Percentiles rank a stretch among this genome's conserved stretches.
These are phyloP conservation scores for Ascosphaera acerosa DNA, from an alignment of 2,329 filamentous ascomycete species.

Conservation along the genomic window DNA sequence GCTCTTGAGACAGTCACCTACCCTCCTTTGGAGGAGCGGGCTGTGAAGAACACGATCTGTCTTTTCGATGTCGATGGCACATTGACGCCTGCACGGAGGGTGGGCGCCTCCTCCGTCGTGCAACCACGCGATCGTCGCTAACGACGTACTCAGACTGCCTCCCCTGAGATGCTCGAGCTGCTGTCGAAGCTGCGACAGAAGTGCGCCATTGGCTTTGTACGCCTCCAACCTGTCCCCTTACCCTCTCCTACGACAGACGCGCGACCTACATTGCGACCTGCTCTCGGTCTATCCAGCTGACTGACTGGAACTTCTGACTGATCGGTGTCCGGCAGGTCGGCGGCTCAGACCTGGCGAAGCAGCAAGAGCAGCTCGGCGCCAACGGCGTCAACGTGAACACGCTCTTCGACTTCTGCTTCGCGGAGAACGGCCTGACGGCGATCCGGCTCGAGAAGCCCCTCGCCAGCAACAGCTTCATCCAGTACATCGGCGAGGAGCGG, in stretches of 20 bases:
- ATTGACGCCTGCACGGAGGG: constrained; percentile 55
- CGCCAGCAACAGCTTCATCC: constrained; percentile 63
- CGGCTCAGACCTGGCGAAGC: constrained; percentile 75
- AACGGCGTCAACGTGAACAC: constrained; percentile 42
- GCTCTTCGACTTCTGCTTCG: constrained; percentile 94
- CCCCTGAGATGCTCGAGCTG: constrained; percentile 58
- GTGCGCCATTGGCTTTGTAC: constrained; percentile 58
- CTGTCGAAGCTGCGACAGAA: constrained; percentile 63
- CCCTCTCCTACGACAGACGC: no score
- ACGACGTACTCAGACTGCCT: constrained; percentile 29
- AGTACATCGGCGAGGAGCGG: constrained; percentile 64
- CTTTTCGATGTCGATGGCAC: constrained; percentile 95
- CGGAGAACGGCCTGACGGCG: constrained; percentile 87
- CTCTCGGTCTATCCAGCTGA: not conserved
- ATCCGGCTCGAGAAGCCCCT: constrained; percentile 59
- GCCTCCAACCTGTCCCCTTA: constrained; percentile 2
- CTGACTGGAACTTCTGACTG: no score
- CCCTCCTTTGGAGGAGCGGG: constrained; percentile 57
- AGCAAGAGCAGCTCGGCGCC: constrained; percentile 81
- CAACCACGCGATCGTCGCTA: not conserved
- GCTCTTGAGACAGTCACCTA: constrained; percentile 17
- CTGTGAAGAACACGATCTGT: constrained; percentile 74
- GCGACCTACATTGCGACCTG: no score
- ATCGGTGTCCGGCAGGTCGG: constrained; percentile 29
- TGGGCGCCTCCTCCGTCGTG: constrained; percentile 19